Base-by-base conservation (phyloP, 2,329 filamentous ascomycete genomes). In the Thelonectria blattea region DNA sequence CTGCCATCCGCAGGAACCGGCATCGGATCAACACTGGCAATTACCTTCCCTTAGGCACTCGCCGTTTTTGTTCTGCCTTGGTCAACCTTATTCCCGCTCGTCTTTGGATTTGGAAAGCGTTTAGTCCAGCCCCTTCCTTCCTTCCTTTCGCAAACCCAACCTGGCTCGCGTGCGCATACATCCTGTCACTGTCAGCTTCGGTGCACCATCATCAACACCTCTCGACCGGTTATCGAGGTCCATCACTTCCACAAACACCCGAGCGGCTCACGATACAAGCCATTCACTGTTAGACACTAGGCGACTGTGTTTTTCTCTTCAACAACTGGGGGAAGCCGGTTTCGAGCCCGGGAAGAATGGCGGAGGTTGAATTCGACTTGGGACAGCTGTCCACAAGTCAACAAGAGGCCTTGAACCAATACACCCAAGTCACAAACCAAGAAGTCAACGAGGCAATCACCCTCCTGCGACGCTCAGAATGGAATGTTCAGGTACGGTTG, bases 351-450 rank as follows among this genome's bases (percentile, higher is more conserved):
- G 15, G 58, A 68, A 11, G 43, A 8, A 78, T 78, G 76, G 73
- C 75, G 32, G 74, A 77, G 65, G 65, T 58, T 42, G 67, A 68
- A 24, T 62, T 71, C 60, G 88, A 91, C 74, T 81, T 90, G 70
- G 83, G 83, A 70, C 84, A 88, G 76, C 88, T 97, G 72, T 90
- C 90, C 52, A 80, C 88, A 64, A 85, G 85, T 67, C 93, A 98
- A 80, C 92, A 92, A 75, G 85, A 89, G 52, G 90, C 92, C 48
- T 85, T 99, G 24, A 89, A 96, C 70, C 94, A 96, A 72, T 97
- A 93, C 76, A 92, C 89, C 15, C 85, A 91, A 52, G 90, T 99
- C 52, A 98, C 95, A 24, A 88, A 93, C 68, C 93, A 97, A 76
- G 89, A 92, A 20, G 76, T 87, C 46, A 83, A 87, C 45, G 88